phyloP scores from a whole-genome alignment of 441 rosid genomes.

The Pelargonium australe region DNA sequence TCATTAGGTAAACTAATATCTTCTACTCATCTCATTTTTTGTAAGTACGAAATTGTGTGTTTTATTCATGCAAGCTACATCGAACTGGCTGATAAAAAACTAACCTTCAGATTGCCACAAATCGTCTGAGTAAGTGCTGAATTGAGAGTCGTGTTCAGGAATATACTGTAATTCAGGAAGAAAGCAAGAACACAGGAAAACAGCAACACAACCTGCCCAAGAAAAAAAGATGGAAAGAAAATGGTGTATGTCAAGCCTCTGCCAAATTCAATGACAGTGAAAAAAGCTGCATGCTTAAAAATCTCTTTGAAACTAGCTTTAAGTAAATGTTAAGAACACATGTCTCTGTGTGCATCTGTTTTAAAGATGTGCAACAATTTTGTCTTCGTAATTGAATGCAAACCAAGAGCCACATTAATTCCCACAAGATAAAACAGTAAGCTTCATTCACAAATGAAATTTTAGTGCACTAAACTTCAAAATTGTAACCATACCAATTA shows the following conservation, averaged over 20 bases:
- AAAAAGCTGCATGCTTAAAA: too few species aligned
- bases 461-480: background rate
- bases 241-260: background rate
- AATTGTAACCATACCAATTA: background rate
- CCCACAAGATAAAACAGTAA: background rate
- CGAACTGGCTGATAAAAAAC: background rate
- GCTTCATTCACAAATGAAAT: background rate
- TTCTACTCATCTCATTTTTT: too few species aligned
- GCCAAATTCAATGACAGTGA: too few species aligned
- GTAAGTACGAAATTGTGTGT: too few species aligned
- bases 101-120: constrained; percentile 93
- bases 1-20: too few species aligned
- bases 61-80: too few species aligned
- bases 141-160: constrained; percentile 93
- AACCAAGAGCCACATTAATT: background rate
- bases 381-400: background rate
- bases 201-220: constrained; percentile 58
- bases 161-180: constrained; percentile 89
- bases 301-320: too few species aligned
- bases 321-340: too few species aligned
- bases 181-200: constrained; percentile 81
- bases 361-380: background rate
- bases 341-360: too few species aligned
- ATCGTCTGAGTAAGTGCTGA: constrained; percentile 91
- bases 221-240: background rate